These are phyloP conservation scores for Colletotrichum simmondsii DNA, from an alignment of 2,329 filamentous ascomycete species.

Conservation along the genomic window DNA sequence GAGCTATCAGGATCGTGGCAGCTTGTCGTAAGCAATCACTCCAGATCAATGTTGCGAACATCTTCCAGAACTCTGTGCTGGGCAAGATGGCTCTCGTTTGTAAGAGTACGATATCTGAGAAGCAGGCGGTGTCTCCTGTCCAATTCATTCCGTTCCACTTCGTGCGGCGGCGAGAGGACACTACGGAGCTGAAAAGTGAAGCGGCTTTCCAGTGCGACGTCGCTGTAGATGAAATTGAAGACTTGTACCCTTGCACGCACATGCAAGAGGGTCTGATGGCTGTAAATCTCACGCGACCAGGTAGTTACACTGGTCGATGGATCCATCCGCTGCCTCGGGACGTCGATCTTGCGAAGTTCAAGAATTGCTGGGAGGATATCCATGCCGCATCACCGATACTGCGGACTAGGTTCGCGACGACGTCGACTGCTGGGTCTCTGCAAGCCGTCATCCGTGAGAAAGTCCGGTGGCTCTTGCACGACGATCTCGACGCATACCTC, in stretches of 20 bases:
- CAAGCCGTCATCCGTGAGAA: conserved; percentile 52
- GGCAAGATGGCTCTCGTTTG: conserved; percentile 19
- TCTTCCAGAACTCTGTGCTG: conserved; percentile 22
- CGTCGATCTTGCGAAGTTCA: conserved; percentile 33
- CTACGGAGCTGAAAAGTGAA: not conserved
- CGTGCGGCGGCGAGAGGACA: not conserved
- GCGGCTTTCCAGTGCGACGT: conserved; percentile 15
- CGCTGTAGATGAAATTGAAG: conserved; percentile 20
- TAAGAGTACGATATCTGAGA: not conserved
- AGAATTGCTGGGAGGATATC: conserved; percentile 34
- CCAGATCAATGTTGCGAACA: conserved; percentile 20
- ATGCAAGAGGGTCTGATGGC: conserved; percentile 39
- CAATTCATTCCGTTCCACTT: not conserved
- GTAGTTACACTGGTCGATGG: conserved; percentile 36
- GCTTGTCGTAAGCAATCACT: conserved; percentile 4
- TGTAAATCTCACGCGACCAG: conserved; percentile 37
- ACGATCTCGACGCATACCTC: conserved; percentile 23
- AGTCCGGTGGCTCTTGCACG: conserved; percentile 4
- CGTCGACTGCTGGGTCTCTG: conserved; percentile 51
- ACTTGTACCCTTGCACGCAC: conserved; percentile 38
- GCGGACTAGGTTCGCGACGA: conserved; percentile 37
- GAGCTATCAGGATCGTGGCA: conserved; percentile 39
- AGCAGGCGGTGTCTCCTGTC: rapidly evolving
- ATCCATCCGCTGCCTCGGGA: conserved; percentile 22
- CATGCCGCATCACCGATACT: conserved; percentile 34